Evolutionary conservation across 768 basidiomycete genomes (phyloP), one percentile per base, ranked within the genome.

Genomic region (Hirschioporus abietinus): DNA sequence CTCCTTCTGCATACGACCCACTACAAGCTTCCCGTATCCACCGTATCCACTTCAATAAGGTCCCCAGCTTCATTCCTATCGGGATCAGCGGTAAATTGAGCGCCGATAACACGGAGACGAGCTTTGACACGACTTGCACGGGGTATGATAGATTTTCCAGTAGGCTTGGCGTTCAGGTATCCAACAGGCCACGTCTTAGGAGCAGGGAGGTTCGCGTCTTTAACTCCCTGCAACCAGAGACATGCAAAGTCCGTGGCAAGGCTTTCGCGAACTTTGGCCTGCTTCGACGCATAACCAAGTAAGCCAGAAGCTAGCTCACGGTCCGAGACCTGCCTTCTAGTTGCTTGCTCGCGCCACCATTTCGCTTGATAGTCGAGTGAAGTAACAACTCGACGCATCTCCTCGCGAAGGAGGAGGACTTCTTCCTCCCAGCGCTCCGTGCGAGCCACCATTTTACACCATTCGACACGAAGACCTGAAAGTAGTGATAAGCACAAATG

Each of bases 381-480:
- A 5, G 60, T 61, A 34, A 65, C 3, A 12, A 58, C 24, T 52
- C 64, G 64, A 8, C 57, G 24, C 64, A 65, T 65, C 25, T 65
- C 64, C 27, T 65, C 64, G 2, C 24, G 36, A n/a, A 65, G 23
- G 24, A 65, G 64, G 10, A 42, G 36, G 15, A 58, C 57, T 23
- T 65, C 64, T 58, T 65, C 52, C 12, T 35, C 35, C 64, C 64
- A 65, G 10, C 64, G 58, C 20, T 23, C 20, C 10, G 64, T 52
- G 4, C 64, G 34, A 4, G 64, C 42, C n/a, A n/a, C 18, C 26
- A 52, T 15, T 26, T 65, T 65, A n/a, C 64, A 65, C 36, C 57
- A 65, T 25, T 65, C 64, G 24, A 65, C 52, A 25, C 64, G 64
- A 24, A 65, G 26, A 3, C 35, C 64, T 65, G n/a, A n/a, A n/a